Evolutionary conservation across 2,329 filamentous ascomycete species (phyloP).

Genomic region (Cytospora leucostoma): DNA sequence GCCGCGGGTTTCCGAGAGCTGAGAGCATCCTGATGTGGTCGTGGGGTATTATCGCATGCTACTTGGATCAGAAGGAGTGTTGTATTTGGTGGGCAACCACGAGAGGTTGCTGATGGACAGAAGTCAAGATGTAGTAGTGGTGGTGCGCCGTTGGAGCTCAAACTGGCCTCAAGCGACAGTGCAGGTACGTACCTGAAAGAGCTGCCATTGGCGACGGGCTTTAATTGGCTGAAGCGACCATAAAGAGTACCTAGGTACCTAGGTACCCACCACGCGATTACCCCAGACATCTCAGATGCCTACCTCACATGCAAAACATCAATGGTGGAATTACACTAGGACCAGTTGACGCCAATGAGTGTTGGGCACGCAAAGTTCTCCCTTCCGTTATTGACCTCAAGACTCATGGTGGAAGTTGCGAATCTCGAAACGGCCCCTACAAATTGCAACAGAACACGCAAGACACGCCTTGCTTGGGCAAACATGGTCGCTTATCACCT

Average conservation of each 20-base stretch:
- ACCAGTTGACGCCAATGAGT: too few species aligned
- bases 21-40: slow-evolving; percentile 60
- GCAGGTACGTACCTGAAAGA: background rate
- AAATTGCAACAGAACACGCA: too few species aligned
- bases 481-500: too few species aligned
- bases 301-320: background rate
- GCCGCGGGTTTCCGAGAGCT: slow-evolving; percentile 72
- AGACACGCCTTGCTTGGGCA: too few species aligned
- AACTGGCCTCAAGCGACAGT: slow-evolving; percentile 16
- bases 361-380: too few species aligned
- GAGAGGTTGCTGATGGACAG: background rate
- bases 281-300: background rate
- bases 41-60: slow-evolving; percentile 11
- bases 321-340: too few species aligned
- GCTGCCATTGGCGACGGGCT: background rate
- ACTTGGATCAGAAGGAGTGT: background rate
- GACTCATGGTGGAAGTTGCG: too few species aligned
- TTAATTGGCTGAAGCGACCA: background rate
- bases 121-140: slow-evolving; percentile 1
- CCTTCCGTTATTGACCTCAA: too few species aligned
- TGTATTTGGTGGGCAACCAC: background rate
- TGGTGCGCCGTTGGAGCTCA: background rate
- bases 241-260: background rate
- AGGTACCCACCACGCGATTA: background rate
- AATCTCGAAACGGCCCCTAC: too few species aligned